phyloP scores from a whole-genome alignment of 164 flowering plant genomes.

The Houttuynia cordata region DNA sequence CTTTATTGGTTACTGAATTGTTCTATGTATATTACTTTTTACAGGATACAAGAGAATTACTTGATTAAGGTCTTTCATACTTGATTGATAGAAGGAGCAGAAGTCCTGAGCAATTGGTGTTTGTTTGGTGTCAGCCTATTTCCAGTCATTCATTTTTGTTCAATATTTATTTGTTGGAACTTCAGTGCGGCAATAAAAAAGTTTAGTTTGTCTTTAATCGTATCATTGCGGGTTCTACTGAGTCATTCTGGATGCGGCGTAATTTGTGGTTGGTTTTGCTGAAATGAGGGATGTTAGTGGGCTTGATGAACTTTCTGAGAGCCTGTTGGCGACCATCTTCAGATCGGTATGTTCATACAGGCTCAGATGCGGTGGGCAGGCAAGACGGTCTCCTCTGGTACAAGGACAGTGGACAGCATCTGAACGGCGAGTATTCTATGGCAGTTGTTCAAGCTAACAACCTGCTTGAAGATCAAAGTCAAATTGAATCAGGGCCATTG shows the following conservation, averaged over 20 bases:
- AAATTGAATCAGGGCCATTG: slow-evolving; percentile 61
- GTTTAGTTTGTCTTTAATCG: neutral
- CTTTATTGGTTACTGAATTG: too few relatives aligned
- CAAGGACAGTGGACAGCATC: slow-evolving; percentile 67
- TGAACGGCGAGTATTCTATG: slow-evolving; percentile 72
- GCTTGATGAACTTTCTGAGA: slow-evolving; percentile 54
- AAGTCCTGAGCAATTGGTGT: neutral
- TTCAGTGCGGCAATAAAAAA: slow-evolving; percentile 2
- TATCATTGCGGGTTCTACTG: slow-evolving; percentile 2
- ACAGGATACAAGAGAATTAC: neutral
- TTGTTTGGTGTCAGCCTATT: neutral
- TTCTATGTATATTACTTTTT: neutral
- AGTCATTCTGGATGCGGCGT: slow-evolving; percentile 35
- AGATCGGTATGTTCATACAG: slow-evolving; percentile 31
- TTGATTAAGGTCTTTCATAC: neutral
- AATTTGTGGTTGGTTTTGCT: slow-evolving; percentile 30
- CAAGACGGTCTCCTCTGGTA: slow-evolving; percentile 83
- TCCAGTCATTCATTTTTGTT: slow-evolving; percentile 2
- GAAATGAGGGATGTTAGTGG: slow-evolving; percentile 80
- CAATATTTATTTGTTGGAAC: slow-evolving; percentile 1
- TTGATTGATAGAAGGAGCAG: neutral
- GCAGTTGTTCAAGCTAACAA: slow-evolving; percentile 79
- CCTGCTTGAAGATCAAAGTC: slow-evolving; percentile 82
- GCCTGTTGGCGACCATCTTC: slow-evolving; percentile 58
- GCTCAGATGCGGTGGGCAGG: slow-evolving; percentile 40